Evolutionary conservation across 768 basidiomycete species (phyloP), one percentile per base, ranked within the genome.

Genomic region (Lactifluus rugatus): DNA sequence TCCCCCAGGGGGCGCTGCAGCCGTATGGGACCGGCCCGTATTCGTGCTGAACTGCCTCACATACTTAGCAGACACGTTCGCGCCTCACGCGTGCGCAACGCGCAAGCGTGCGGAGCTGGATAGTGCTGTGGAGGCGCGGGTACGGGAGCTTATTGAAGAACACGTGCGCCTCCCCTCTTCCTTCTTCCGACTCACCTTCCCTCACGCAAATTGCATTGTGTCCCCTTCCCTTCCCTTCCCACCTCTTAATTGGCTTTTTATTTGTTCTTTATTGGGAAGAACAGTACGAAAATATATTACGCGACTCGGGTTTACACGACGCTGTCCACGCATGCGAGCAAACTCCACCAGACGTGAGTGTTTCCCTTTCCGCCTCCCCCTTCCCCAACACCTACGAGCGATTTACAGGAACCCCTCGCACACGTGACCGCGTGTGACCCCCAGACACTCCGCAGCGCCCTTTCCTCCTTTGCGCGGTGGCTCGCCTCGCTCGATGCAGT

Each of bases 41-140:
- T 98, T 91, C 67, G 76, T 90, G 53, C 74, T 96, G 62, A 97
- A 98, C 66, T 95, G 88, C 58, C 70, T 92, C 62, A 83, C 80
- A 17, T 93, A 92, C 68, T 70, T 96, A 14, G 81, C 85, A 77
- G 93, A 74, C 61, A 77, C 85, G 4, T 71, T 93, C 11, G 81
- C 85, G 52, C 72, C 82, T 0, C 87, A 84, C 62, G 69, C 78
- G 4, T 93, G 92, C 67, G 88, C 89, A 5, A 67, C 63, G 4
- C 75, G 76, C 37, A 86, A 91, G 66, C 79, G 78, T 39, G 72
- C 69, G 6, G 70, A 76, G 56, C 72, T 98, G 2, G 79, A 84
- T 61, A 71, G 69, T 3, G 70, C 83, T 7, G 75, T 95, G 47
- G 80, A 89, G 50, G 72, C 76, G 52, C 75, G 82, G 56, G 83